Percentiles rank a stretch among this genome's conserved stretches.
phyloP scores from a whole-genome alignment of 83 land plant species.

The Picea mariana region DNA sequence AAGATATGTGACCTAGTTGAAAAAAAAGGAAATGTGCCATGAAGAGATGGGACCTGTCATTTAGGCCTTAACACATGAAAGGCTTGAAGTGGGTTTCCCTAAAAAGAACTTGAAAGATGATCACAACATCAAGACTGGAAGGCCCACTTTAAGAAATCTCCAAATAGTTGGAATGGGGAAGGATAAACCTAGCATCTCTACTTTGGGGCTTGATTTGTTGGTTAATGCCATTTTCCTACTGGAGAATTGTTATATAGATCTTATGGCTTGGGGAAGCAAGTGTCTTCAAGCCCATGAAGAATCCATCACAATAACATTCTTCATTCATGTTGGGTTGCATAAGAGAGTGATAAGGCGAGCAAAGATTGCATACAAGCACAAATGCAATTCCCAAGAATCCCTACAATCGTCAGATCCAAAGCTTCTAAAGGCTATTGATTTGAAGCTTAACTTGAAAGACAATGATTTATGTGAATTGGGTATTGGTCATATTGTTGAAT shows the following conservation, averaged over 20 bases:
- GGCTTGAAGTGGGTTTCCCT: background rate
- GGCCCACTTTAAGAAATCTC: background rate
- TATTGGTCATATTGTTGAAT: background rate
- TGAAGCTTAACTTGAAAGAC: background rate
- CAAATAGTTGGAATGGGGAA: background rate
- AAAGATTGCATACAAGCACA: background rate
- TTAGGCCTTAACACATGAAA: background rate
- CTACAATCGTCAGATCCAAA: background rate
- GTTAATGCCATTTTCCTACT: background rate
- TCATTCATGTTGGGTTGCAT: background rate
- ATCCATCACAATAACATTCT: background rate
- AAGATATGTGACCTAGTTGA: background rate
- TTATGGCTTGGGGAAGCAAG: background rate
- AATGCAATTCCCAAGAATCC: background rate
- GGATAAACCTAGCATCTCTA: background rate
- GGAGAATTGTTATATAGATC: background rate
- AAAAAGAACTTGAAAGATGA: background rate
- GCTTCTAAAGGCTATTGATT: background rate
- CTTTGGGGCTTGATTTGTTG: background rate
- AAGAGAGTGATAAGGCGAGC: background rate
- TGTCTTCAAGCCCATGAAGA: background rate
- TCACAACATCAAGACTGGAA: background rate
- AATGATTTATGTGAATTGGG: background rate
- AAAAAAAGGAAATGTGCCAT: background rate
- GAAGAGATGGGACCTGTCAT: background rate